Conservation (phyloP, 2,329 filamentous ascomycete species). For the Fusarium virguliforme region DNA sequence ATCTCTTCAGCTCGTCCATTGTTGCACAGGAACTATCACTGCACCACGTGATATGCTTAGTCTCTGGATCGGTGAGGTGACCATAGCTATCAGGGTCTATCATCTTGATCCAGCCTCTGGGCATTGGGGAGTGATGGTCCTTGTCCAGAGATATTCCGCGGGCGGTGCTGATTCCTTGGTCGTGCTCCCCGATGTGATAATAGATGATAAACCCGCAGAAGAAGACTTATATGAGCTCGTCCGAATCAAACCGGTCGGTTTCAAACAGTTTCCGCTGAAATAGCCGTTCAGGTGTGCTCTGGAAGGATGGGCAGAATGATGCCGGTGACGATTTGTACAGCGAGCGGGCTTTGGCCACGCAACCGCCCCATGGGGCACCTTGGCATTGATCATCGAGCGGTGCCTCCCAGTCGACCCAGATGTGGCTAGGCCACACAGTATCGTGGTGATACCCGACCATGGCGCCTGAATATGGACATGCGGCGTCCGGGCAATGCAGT, state of each 20-base stretch:
- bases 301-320: background rate
- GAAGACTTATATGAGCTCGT: too few relatives aligned
- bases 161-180: too few relatives aligned
- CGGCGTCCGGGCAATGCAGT: background rate
- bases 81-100: conserved; percentile 4
- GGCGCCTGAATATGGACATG: background rate
- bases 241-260: too few relatives aligned
- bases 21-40: conserved; percentile 5
- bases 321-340: background rate
- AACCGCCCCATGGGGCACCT: background rate
- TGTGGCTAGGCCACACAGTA: background rate
- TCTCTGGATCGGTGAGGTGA: background rate
- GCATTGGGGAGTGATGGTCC: too few relatives aligned
- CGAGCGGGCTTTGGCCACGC: background rate
- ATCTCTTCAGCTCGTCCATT: background rate
- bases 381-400: background rate
- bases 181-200: too few relatives aligned
- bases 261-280: background rate
- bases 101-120: background rate
- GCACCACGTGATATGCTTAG: conserved; percentile 1
- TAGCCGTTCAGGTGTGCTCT: background rate
- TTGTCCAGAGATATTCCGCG: too few relatives aligned
- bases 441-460: background rate
- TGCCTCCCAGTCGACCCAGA: background rate
- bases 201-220: too few relatives aligned